A percentile compares a stretch with the other conserved stretches of the same genome.
phyloP scores from a whole-genome alignment of 1,284 basidiomycete genomes.

The Ganoderma resinaceum region DNA sequence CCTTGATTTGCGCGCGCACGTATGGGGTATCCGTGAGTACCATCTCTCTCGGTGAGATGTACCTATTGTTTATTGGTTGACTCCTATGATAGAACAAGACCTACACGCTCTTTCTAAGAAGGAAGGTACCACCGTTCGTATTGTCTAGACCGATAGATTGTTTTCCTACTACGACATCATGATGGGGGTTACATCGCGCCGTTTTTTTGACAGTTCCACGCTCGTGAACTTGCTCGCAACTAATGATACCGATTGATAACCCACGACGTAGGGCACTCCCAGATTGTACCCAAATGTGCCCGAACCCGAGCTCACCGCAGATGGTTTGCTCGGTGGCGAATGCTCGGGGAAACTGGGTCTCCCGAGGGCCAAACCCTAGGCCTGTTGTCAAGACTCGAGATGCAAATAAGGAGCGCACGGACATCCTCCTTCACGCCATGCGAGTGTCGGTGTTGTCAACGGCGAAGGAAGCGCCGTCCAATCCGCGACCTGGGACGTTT shows the following conservation, averaged over 20 bases:
- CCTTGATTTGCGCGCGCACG: conserved; percentile 77
- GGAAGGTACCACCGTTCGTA: conserved; percentile 62
- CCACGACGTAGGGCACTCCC: background rate
- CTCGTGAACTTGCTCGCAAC: background rate
- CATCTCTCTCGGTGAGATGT: background rate
- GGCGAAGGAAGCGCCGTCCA: background rate
- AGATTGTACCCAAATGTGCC: background rate
- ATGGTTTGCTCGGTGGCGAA: background rate
- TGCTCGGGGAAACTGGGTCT: background rate
- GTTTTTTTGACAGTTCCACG: background rate
- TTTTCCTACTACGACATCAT: background rate
- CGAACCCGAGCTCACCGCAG: conserved; percentile 2
- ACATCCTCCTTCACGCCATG: too few species aligned
- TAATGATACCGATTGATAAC: background rate
- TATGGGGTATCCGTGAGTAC: conserved; percentile 85
- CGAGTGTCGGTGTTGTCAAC: background rate
- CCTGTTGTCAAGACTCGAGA: background rate
- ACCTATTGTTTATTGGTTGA: background rate
- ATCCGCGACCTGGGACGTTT: background rate
- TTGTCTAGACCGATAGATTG: conserved; percentile 34
- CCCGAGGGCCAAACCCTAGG: background rate
- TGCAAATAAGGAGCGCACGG: background rate
- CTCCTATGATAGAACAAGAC: conserved; percentile 70
- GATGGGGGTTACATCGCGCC: background rate
- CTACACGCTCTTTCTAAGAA: conserved; percentile 77